Evolutionary conservation across 495 filamentous ascomycete species (phyloP).

Genomic region (Beverwykella pulmonaria): DNA sequence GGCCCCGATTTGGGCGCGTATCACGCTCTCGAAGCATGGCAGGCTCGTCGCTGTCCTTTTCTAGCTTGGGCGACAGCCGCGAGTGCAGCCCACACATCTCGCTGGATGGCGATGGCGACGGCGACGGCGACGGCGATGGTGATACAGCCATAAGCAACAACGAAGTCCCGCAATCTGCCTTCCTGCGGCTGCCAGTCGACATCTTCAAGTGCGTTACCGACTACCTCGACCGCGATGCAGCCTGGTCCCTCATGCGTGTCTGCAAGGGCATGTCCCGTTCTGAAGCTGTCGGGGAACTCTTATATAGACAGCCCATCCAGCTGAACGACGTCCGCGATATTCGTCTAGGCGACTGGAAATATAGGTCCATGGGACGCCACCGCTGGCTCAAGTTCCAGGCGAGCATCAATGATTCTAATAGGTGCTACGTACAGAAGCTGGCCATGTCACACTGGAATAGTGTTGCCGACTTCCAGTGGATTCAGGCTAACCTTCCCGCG

Average conservation of each 20-base stretch:
- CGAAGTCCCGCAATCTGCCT: slow-evolving; percentile 10
- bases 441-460: slow-evolving; percentile 32
- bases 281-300: slow-evolving; percentile 20
- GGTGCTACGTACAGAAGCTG: slow-evolving; percentile 26
- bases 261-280: slow-evolving; percentile 28
- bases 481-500: slow-evolving; percentile 23
- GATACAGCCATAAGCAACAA: not conserved
- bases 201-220: slow-evolving; percentile 35
- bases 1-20: not conserved
- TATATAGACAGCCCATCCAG: slow-evolving; percentile 32
- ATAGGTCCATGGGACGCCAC: slow-evolving; percentile 13
- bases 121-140: not conserved
- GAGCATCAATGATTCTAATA: slow-evolving; percentile 27
- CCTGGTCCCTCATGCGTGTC: slow-evolving; percentile 24
- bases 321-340: slow-evolving; percentile 26
- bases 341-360: slow-evolving; percentile 28
- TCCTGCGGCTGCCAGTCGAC: slow-evolving; percentile 31
- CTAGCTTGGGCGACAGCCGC: slow-evolving; percentile 9
- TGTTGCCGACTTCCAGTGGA: slow-evolving; percentile 35
- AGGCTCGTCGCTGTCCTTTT: not conserved
- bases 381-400: slow-evolving; percentile 26
- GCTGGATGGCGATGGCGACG: not conserved
- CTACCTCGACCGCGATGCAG: slow-evolving; percentile 28
- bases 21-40: not conserved
- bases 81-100: slow-evolving; percentile 1